Evolutionary conservation across 1,284 basidiomycete species (phyloP).

Genomic region (Ustilago hordei): DNA sequence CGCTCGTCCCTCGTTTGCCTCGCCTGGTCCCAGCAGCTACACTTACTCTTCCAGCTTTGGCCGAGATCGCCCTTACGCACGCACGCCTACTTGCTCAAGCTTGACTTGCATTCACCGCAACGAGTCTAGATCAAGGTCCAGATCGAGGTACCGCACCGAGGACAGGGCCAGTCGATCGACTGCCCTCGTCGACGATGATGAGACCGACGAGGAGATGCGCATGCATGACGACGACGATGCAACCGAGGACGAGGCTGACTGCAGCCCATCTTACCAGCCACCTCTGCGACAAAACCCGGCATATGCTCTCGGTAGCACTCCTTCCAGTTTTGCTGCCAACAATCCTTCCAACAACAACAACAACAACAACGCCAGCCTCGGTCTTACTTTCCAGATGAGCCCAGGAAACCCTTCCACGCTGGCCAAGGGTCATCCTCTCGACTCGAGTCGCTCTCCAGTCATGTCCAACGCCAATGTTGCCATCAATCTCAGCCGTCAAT

Average conservation of each 20-base stretch:
- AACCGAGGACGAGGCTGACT: slow-evolving; percentile 63
- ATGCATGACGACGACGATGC: slow-evolving; percentile 57
- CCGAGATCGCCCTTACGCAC: slow-evolving; percentile 54
- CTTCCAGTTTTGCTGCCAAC: slow-evolving; percentile 41
- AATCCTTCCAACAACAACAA: slow-evolving; percentile 25
- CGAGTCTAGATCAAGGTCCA: slow-evolving; percentile 39
- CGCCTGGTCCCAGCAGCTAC: slow-evolving; percentile 48
- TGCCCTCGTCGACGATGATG: slow-evolving; percentile 59
- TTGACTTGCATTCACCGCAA: slow-evolving; percentile 31
- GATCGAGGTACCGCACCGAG: slow-evolving; percentile 29
- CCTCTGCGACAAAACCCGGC: slow-evolving; percentile 28
- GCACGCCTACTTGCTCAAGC: slow-evolving; percentile 43
- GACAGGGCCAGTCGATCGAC: slow-evolving; percentile 13
- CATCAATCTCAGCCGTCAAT: slow-evolving; percentile 52
- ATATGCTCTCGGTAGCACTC: slow-evolving; percentile 27
- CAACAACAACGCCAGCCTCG: slow-evolving; percentile 34
- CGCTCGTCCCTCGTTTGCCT: slow-evolving; percentile 34
- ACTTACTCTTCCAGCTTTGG: slow-evolving; percentile 50
- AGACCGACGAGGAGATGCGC: slow-evolving; percentile 67
- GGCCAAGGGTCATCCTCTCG: slow-evolving; percentile 41
- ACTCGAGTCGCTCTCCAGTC: slow-evolving; percentile 38
- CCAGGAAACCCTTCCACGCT: slow-evolving; percentile 38
- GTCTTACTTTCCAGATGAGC: slow-evolving; percentile 56
- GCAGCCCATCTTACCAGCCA: slow-evolving; percentile 40
- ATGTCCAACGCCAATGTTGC: slow-evolving; percentile 28